Evolutionary conservation across 306 rosid species (phyloP).

Genomic region (Vigna trinervia): DNA sequence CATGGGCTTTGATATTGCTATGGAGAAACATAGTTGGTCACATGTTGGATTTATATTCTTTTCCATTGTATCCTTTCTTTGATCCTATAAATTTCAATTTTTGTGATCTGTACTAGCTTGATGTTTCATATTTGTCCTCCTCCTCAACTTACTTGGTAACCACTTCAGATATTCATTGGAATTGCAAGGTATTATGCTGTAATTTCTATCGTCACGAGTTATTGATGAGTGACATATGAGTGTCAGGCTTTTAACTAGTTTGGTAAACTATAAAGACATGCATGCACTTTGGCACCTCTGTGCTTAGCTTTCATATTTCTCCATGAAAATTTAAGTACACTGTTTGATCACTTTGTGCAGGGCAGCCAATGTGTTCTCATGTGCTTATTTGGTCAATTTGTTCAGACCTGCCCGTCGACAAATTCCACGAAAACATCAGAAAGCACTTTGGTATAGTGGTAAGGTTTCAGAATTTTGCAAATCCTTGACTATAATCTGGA

Average conservation of each 20-base stretch:
- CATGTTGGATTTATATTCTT: slow-evolving; percentile 84
- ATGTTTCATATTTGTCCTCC: slow-evolving; percentile 47
- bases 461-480: slow-evolving; percentile 29
- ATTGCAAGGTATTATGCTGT: slow-evolving; percentile 69
- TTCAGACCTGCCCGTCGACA: slow-evolving; percentile 65
- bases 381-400: slow-evolving; percentile 75
- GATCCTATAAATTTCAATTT: slow-evolving; percentile 32
- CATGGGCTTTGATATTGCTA: slow-evolving; percentile 85
- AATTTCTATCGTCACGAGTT: slow-evolving; percentile 8
- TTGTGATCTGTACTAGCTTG: slow-evolving; percentile 27
- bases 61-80: slow-evolving; percentile 79
- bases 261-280: background rate
- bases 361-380: slow-evolving; percentile 80
- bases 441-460: slow-evolving; percentile 92
- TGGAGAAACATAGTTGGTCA: slow-evolving; percentile 88
- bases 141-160: slow-evolving; percentile 58
- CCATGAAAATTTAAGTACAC: background rate
- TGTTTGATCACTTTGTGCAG: slow-evolving; percentile 51
- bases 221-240: slow-evolving; percentile 12
- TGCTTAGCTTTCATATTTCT: slow-evolving; percentile 8
- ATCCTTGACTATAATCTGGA: slow-evolving; percentile 13
- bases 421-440: slow-evolving; percentile 72
- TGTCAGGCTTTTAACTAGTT: slow-evolving; percentile 26
- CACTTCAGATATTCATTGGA: slow-evolving; percentile 66
- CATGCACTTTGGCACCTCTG: background rate